phyloP scores from a whole-genome alignment of 495 filamentous ascomycete genomes.

The Penicillium silybi region DNA sequence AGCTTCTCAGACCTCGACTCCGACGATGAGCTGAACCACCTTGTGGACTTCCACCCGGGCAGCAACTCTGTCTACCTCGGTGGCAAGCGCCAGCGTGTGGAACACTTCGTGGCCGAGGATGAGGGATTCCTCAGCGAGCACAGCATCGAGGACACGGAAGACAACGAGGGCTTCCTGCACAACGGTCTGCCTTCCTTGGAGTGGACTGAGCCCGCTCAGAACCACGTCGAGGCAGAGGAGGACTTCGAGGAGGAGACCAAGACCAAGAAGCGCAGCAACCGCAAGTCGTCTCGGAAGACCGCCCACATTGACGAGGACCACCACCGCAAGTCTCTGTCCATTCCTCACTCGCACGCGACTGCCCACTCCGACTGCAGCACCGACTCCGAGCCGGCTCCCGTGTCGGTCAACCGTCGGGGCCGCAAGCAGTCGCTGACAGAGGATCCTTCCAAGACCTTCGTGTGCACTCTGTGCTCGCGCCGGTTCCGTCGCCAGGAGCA shows the following conservation, averaged over 20 bases:
- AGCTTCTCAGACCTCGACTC: constrained; percentile 89
- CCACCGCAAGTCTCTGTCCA: constrained; percentile 25
- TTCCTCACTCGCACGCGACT: constrained; percentile 5
- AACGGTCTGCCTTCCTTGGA: constrained; percentile 44
- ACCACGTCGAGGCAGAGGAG: constrained; percentile 23
- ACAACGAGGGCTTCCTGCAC: constrained; percentile 55
- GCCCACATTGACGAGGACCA: constrained; percentile 28
- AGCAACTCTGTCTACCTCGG: constrained; percentile 58
- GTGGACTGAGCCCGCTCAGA: constrained; percentile 27
- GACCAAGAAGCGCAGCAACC: constrained; percentile 57
- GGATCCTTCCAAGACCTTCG: constrained; percentile 97
- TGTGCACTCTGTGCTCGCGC: constrained; percentile 91
- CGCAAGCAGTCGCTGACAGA: constrained; percentile 99
- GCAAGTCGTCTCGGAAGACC: constrained; percentile 48
- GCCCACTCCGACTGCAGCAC: constrained; percentile 16
- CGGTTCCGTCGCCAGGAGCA: constrained; percentile 99
- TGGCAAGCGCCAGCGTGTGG: constrained; percentile 74
- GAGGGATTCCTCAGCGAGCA: constrained; percentile 72
- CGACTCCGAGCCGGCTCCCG: constrained; percentile 44
- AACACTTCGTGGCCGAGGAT: constrained; percentile 64
- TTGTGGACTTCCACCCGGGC: constrained; percentile 65
- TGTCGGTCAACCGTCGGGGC: constrained; percentile 83
- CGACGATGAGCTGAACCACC: constrained; percentile 80
- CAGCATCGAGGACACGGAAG: constrained; percentile 72
- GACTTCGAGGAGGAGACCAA: constrained; percentile 43